A percentile compares a stretch with the other conserved stretches of the same genome.
Conservation (phyloP, 2,329 filamentous ascomycete genomes). For the Plectosphaerella cucumerina region DNA sequence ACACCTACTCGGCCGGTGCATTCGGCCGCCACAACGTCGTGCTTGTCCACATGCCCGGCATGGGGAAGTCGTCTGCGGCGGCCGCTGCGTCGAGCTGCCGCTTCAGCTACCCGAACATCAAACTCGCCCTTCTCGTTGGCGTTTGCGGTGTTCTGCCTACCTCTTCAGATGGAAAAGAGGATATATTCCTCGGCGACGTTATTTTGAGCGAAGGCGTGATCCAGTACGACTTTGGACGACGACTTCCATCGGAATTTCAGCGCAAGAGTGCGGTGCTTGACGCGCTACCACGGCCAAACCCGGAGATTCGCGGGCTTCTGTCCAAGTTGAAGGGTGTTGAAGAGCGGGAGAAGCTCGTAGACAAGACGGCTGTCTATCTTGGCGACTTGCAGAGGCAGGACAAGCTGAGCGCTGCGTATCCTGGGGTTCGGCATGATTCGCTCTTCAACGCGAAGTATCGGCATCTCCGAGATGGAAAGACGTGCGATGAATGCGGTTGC, state of each 20-base stretch:
- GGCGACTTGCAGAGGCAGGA: constrained; percentile 12
- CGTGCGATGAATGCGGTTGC: constrained; percentile 11
- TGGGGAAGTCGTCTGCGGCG: constrained; percentile 20
- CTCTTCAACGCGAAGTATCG: constrained; percentile 14
- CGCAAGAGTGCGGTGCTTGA: constrained; percentile 12
- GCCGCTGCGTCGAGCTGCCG: constrained; percentile 8
- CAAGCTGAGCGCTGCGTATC: constrained; percentile 8
- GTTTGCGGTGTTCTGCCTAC: constrained; percentile 16
- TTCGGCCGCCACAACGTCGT: constrained; percentile 24
- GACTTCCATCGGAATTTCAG: constrained; percentile 12
- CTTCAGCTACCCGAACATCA: constrained; percentile 13
- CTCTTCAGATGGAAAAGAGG: background rate
- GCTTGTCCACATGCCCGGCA: constrained; percentile 20
- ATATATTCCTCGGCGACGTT: constrained; percentile 24
- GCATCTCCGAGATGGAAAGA: constrained; percentile 8
- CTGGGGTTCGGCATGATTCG: constrained; percentile 9
- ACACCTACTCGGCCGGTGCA: constrained; percentile 19
- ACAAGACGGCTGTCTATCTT: constrained; percentile 7
- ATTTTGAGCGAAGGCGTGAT: constrained; percentile 19
- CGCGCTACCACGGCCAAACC: constrained; percentile 9
- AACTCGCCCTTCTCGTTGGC: constrained; percentile 15
- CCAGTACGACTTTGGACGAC: constrained; percentile 17
- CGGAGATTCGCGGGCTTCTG: constrained; percentile 21
- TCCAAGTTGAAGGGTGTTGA: constrained; percentile 7
- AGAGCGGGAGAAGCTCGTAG: too few relatives aligned